Conservation (phyloP, 208 protist genomes). For the Willaertia magna region DNA sequence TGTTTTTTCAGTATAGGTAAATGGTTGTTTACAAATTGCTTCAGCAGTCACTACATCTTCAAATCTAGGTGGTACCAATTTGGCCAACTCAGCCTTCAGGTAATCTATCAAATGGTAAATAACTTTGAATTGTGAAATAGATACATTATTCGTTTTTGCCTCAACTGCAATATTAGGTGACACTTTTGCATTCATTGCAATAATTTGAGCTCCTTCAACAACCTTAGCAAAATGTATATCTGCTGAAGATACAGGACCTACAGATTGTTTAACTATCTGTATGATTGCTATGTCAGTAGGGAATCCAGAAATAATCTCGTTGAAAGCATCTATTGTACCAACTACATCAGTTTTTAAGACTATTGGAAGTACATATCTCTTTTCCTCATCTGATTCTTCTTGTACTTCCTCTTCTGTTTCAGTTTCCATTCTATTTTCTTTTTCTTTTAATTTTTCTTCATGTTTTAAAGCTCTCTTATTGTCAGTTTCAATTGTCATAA, state of each 20-base stretch:
- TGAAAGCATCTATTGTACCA: conserved; percentile 35
- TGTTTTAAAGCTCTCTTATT: background rate
- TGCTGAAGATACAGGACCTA: conserved; percentile 21
- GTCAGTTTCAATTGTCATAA: background rate
- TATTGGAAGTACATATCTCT: conserved; percentile 11
- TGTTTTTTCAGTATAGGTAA: conserved; percentile 15
- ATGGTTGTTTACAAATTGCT: conserved; percentile 28
- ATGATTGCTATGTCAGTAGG: conserved; percentile 27
- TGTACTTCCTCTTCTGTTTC: background rate
- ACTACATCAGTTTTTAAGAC: conserved; percentile 37
- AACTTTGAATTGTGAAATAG: conserved; percentile 22
- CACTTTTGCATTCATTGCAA: conserved; percentile 31
- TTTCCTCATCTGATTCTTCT: background rate
- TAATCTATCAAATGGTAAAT: conserved; percentile 43
- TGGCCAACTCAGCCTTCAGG: conserved; percentile 21
- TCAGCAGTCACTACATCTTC: conserved; percentile 20
- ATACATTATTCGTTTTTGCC: conserved; percentile 9
- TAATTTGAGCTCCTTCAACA: conserved; percentile 16
- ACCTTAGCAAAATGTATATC: conserved; percentile 27
- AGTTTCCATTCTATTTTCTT: background rate
- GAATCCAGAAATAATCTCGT: conserved; percentile 15
- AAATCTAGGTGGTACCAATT: conserved; percentile 9
- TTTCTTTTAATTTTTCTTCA: conserved; percentile 1
- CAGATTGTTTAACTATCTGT: conserved; percentile 13
- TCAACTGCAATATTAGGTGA: background rate